Evolutionary conservation across 176 grass and related monocot species (phyloP).

Genomic region (Rhynchospora tenuis): DNA sequence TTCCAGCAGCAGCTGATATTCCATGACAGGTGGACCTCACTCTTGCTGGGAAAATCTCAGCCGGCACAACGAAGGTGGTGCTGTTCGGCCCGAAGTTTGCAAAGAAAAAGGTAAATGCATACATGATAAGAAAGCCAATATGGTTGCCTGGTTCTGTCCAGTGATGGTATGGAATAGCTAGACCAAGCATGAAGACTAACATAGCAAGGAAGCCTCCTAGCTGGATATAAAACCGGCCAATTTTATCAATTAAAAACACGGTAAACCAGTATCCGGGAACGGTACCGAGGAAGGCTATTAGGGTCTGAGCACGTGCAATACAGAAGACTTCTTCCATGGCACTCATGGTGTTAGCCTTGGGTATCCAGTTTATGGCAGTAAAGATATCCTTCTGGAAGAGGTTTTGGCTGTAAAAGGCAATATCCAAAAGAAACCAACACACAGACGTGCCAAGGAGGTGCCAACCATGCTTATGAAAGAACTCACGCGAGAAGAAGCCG

Average conservation of each 20-base stretch:
- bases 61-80: conserved; percentile 10
- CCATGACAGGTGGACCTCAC: conserved; percentile 17
- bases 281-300: conserved; percentile 20
- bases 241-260: neutral
- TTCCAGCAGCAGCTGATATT: conserved; percentile 43
- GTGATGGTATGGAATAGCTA: conserved; percentile 10
- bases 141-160: conserved; percentile 12
- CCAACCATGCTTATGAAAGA: neutral
- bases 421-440: conserved; percentile 21
- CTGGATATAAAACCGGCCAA: conserved; percentile 19
- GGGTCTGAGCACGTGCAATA: conserved; percentile 22
- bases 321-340: conserved; percentile 24
- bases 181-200: conserved; percentile 10
- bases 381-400: conserved; percentile 22
- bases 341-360: conserved; percentile 17
- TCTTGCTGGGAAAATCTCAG: conserved; percentile 10
- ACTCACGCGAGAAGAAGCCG: conserved; percentile 11
- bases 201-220: conserved; percentile 12
- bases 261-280: conserved; percentile 29
- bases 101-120: conserved; percentile 10
- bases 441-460: conserved; percentile 18
- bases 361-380: conserved; percentile 22
- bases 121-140: neutral
- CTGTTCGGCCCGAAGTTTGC: conserved; percentile 15
- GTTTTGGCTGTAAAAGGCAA: conserved; percentile 26